Conservation (phyloP, 441 rosid species). For the Eruca vesicaria region DNA sequence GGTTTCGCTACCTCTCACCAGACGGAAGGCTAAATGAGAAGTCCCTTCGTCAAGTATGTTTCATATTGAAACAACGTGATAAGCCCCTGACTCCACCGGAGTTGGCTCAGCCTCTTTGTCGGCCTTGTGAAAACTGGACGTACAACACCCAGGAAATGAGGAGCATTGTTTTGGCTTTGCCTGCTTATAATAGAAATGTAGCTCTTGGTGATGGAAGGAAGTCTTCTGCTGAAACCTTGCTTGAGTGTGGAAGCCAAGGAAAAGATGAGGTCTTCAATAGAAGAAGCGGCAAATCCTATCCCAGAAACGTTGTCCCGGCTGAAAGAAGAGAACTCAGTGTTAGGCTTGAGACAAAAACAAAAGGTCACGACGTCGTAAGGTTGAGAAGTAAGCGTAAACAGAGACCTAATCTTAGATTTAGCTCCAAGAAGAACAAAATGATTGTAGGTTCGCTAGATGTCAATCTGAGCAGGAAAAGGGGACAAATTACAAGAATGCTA, state of each 20-base stretch:
- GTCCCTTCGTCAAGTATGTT: constrained; percentile 60
- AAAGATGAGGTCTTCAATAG: neutral
- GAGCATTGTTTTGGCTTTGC: constrained; percentile 28
- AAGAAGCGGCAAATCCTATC: neutral
- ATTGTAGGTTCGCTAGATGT: constrained; percentile 22
- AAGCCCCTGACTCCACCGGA: constrained; percentile 2
- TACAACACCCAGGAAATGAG: constrained; percentile 20
- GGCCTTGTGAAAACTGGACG: constrained; percentile 21
- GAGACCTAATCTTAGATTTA: neutral
- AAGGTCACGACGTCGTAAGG: constrained; percentile 20
- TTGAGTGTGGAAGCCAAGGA: constrained; percentile 39
- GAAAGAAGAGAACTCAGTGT: neutral
- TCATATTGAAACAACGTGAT: constrained; percentile 30
- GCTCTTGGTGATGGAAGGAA: constrained; percentile 32
- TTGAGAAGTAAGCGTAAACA: constrained; percentile 33
- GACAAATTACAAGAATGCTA: constrained; percentile 22
- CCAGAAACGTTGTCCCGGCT: neutral
- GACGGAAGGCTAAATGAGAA: constrained; percentile 42
- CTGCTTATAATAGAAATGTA: constrained; percentile 6
- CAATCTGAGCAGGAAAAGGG: constrained; percentile 24
- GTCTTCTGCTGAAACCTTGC: constrained; percentile 48
- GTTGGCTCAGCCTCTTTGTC: constrained; percentile 1
- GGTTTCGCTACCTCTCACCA: constrained; percentile 68
- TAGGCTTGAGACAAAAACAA: constrained; percentile 7
- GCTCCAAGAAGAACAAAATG: constrained; percentile 15